Evolutionary conservation across 179 eudicot species (phyloP), one percentile per base, ranked within the genome.

Genomic region (Beta lomatogona): DNA sequence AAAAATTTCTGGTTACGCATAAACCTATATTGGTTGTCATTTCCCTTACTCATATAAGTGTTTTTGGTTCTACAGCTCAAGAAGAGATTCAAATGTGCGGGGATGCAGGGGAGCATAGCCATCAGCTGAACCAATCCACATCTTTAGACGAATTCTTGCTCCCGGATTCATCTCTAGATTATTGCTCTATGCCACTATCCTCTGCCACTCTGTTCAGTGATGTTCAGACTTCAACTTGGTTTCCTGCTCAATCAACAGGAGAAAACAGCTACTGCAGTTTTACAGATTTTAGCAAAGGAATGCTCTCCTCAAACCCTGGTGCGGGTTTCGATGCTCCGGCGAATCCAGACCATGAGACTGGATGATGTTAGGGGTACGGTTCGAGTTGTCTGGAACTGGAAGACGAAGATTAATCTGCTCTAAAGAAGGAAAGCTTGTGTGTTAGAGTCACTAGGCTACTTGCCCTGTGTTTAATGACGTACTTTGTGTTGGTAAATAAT

Each of bases 381-480:
- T 25, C 28, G 28, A 25, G 28, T 25, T 25, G 28, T 25, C 28
- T 25, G 28, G 28, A 25, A 25, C 4, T 58, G 57, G 73, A 50
- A 13, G 22, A 18, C 28, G 12, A n/a, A n/a, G 66, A 61, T 21
- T 19, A 67, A 67, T 41, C 22, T 79, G 2, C 76, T 44, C 10
- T 61, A 6, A 80, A 73, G 53, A 72, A 63, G 77, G 72, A 48
- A 71, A 48, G 19, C 73, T 73, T 19, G 7, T 59, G 74, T 65
- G 67, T 69, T 59, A 41, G 3, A 48, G 18, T 71, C 15, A 71
- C 31, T 46, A 48, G 13, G 74, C 2, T 66, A 66, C 46, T 71
- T 46, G 31, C 9, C 71, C 50, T 25, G 28, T 25, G 28, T 25
- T 25, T 25, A 25, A 25, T 25, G 28, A 25, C 28, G 28, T 25